Percentiles rank a stretch among this genome's conserved stretches.
Evolutionary conservation across 163 green algal genomes (phyloP).

Genomic region (Scenedesmus sp.): DNA sequence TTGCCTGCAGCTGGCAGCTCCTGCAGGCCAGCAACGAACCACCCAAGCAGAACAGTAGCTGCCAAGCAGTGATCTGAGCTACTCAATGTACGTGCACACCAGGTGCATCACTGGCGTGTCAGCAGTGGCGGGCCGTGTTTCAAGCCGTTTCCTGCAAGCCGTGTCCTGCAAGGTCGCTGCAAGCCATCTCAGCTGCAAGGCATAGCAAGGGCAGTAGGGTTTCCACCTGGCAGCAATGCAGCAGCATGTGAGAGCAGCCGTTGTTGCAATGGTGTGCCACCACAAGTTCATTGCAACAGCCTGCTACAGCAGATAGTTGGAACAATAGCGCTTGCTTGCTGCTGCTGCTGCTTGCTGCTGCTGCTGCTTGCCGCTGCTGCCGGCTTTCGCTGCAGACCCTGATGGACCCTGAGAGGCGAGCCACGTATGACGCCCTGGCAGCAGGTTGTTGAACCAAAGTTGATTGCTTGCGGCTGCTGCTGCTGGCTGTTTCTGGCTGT

Average conservation of each 20-base stretch:
- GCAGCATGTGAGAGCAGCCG: background rate
- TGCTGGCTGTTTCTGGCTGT: background rate
- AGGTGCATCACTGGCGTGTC: background rate
- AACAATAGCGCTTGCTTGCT: background rate
- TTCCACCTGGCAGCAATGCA: background rate
- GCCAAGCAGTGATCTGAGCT: background rate
- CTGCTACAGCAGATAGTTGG: background rate
- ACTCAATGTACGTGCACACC: background rate
- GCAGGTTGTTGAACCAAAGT: background rate
- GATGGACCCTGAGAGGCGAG: constrained; percentile 66
- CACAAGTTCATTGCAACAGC: background rate
- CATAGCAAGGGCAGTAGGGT: no score
- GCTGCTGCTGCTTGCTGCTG: background rate
- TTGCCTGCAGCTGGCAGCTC: background rate
- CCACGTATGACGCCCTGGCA: constrained; percentile 77
- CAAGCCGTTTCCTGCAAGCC: background rate
- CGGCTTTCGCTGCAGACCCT: constrained; percentile 64
- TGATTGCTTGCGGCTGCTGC: background rate
- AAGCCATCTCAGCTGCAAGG: background rate
- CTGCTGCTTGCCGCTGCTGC: background rate
- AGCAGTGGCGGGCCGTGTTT: no score
- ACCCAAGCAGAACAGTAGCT: background rate
- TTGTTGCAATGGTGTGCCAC: background rate
- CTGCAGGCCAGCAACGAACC: background rate
- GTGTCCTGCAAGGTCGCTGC: background rate